Conservation (phyloP, 1,139 yeast genomes). For the Kodamaea anthophila region DNA sequence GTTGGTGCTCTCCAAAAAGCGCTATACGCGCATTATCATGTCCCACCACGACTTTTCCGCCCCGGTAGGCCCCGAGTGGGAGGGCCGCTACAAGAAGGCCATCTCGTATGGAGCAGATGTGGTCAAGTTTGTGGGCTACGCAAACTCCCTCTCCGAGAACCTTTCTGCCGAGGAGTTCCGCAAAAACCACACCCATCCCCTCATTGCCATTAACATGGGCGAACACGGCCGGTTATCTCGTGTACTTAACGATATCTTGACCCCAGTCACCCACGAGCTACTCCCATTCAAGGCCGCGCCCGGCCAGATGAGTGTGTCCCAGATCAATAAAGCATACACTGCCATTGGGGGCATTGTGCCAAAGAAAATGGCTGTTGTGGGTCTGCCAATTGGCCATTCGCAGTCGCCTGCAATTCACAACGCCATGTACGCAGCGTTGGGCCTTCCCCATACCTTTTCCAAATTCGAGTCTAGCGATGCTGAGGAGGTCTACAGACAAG, state of each 20-base stretch:
- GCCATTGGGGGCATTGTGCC: conserved; percentile 55
- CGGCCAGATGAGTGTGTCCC: conserved; percentile 60
- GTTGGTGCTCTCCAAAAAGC: conserved; percentile 33
- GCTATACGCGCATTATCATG: conserved; percentile 68
- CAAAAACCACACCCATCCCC: conserved; percentile 46
- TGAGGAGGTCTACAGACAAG: conserved; percentile 37
- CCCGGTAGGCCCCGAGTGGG: conserved; percentile 75
- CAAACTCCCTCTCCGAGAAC: conserved; percentile 61
- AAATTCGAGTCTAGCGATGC: conserved; percentile 66
- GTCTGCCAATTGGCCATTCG: conserved; percentile 79
- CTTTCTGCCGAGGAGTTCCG: conserved; percentile 66
- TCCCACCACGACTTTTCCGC: conserved; percentile 68
- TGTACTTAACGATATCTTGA: conserved; percentile 64
- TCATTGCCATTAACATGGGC: conserved; percentile 83
- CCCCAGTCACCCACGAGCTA: conserved; percentile 74
- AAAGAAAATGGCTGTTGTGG: conserved; percentile 70
- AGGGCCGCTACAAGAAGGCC: conserved; percentile 63
- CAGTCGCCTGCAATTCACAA: conserved; percentile 84
- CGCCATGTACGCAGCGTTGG: conserved; percentile 63
- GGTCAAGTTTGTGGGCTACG: conserved; percentile 80
- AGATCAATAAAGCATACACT: conserved; percentile 55
- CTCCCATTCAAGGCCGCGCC: conserved; percentile 70
- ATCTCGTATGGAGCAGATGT: conserved; percentile 61
- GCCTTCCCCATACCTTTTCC: conserved; percentile 71
- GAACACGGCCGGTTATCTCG: conserved; percentile 71